A percentile compares a stretch with the other conserved stretches of the same genome.
phyloP scores from a whole-genome alignment of 1,284 basidiomycete species.

The Puccinia coronata region DNA sequence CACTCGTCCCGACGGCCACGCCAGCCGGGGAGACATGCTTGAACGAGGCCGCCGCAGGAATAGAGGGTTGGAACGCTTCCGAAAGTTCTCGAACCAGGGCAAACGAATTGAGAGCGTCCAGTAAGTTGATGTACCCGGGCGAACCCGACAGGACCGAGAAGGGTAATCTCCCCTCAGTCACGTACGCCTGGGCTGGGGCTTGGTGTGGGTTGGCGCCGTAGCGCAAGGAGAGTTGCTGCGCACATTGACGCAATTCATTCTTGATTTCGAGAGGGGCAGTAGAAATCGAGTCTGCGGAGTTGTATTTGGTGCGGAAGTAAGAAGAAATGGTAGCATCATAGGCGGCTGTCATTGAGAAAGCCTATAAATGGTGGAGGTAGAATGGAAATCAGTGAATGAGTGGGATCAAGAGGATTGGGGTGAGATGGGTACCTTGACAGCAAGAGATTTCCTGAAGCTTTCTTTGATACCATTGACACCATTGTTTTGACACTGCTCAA shows the following conservation, averaged over 20 bases:
- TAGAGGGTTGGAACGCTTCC: constrained; percentile 66
- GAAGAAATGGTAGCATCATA: constrained; percentile 95
- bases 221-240: constrained; percentile 82
- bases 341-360: constrained; percentile 90
- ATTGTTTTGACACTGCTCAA: constrained; percentile 69
- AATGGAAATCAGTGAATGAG: background rate
- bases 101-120: constrained; percentile 96
- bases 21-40: constrained; percentile 99
- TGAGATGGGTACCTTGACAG: constrained; percentile 68
- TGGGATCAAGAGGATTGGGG: constrained; percentile 32
- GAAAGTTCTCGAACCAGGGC: constrained; percentile 93
- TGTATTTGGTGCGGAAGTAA: constrained; percentile 96
- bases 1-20: constrained; percentile 77
- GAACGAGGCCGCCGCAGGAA: constrained; percentile 97
- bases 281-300: constrained; percentile 68
- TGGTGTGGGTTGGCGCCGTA: constrained; percentile 99
- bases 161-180: constrained; percentile 82
- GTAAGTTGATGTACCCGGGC: constrained; percentile 98
- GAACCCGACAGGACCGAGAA: constrained; percentile 80
- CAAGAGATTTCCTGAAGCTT: constrained; percentile 73
- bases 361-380: constrained; percentile 59
- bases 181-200: constrained; percentile 96
- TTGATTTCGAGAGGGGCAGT: constrained; percentile 65
- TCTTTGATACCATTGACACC: constrained; percentile 72
- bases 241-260: constrained; percentile 65